phyloP scores from a whole-genome alignment of 169 alveolate species.

The Theileria parva region DNA sequence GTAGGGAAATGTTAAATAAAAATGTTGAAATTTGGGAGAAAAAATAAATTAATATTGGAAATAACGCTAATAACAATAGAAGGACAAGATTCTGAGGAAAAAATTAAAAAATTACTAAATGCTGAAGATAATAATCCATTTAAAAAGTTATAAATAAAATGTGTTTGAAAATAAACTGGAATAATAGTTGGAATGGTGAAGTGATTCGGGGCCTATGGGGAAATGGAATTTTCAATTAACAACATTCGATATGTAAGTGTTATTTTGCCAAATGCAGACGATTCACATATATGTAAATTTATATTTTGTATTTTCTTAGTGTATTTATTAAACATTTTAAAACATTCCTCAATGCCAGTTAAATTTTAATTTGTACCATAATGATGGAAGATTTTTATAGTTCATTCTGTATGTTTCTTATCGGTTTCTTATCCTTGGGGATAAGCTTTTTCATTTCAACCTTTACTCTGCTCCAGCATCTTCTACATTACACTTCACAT shows the following conservation, averaged over 20 bases:
- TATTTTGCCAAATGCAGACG: constrained; percentile 7
- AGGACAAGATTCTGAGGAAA: background rate
- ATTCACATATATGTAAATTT: background rate
- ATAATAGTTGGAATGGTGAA: background rate
- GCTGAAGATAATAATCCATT: background rate
- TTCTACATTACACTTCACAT: constrained; percentile 56
- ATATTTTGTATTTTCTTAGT: background rate
- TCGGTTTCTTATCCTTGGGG: constrained; percentile 32
- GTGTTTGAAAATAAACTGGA: background rate
- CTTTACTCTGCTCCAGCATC: constrained; percentile 44
- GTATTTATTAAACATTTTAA: background rate
- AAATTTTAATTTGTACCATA: constrained; percentile 21
- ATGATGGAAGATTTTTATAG: constrained; percentile 34
- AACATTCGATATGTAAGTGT: background rate
- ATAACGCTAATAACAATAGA: background rate
- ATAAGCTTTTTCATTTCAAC: constrained; percentile 35
- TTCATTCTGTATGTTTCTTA: constrained; percentile 21
- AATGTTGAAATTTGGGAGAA: background rate
- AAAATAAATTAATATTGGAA: background rate
- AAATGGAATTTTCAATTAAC: background rate
- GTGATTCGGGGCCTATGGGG: constrained; percentile 10
- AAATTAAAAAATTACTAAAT: background rate
- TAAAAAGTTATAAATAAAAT: too few species aligned
- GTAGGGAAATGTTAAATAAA: background rate
- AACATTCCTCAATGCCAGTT: constrained; percentile 6